Base-by-base conservation (phyloP, 2,329 filamentous ascomycete species). In the Aureobasidium sp. region DNA sequence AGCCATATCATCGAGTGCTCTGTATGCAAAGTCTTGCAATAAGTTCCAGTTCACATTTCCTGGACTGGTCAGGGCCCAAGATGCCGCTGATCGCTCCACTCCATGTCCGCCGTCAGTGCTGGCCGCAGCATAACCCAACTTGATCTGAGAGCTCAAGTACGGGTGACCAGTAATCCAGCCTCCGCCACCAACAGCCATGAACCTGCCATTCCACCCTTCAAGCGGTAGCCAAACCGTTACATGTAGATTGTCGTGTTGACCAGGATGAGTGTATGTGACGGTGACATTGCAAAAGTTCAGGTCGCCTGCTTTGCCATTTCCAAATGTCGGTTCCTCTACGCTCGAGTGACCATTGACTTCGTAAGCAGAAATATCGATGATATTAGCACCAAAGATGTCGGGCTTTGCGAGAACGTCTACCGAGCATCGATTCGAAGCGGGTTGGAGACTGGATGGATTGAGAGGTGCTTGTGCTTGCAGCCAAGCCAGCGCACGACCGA, bases 161-260 rank as follows among this genome's bases (percentile, higher is more conserved):
- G 45, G 45, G 21, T 58, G 42, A n/a, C 67, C 67, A 57, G 64
- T 69, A 63, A 64, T 58, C 51, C 64, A 69, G 29, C 74, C 71
- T 17, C 73, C 75, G 2, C 75, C 76, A 1, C 77, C 77, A 0
- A 70, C 64, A 13, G 67, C 73, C 50, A 70, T 66, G 31, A 79
- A 70, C 0, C 73, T 70, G 1, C 69, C 69, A 60, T 70, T 71
- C 72, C 72, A 68, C 58, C 63, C 40, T 49, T 60, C 50, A 1
- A 70, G 62, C 0, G 74, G 73, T 8, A 76, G 67, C 68, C 68
- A 71, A 17, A 70, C 60, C 29, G 67, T 64, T 5, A 70, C 66
- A 25, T 71, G 65, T 57, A 76, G 66, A 1, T 19, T 66, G 51
- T 76, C 74, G 57, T 70, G 63, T 42, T 66, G 64, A 1, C 71